Conservation (phyloP, 345 rosid genomes). For the Populus davidiana region DNA sequence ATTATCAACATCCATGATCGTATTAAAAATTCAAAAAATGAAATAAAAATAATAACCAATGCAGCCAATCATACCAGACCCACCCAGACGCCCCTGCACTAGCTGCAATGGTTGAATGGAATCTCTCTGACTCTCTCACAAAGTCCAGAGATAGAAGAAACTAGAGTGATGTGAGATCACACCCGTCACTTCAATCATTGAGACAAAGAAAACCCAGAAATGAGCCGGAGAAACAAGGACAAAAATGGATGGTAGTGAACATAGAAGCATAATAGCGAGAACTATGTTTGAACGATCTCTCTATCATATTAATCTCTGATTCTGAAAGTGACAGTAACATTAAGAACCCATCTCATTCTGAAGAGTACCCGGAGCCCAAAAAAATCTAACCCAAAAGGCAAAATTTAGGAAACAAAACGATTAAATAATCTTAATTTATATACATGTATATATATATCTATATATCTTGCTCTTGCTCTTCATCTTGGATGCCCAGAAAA, state of each 20-base stretch:
- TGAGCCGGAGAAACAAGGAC: not conserved
- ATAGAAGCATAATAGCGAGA: not conserved
- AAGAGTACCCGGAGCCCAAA: slow-evolving; percentile 25
- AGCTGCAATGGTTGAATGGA: slow-evolving; percentile 49
- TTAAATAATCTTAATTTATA: slow-evolving; percentile 31
- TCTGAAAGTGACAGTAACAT: slow-evolving; percentile 13
- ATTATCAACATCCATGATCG: not conserved
- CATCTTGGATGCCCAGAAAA: slow-evolving; percentile 29
- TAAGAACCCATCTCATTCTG: slow-evolving; percentile 18
- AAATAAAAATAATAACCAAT: slow-evolving; percentile 18
- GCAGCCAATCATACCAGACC: slow-evolving; percentile 50
- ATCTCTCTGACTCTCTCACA: slow-evolving; percentile 34
- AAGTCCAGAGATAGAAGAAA: not conserved
- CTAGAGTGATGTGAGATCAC: slow-evolving; percentile 17
- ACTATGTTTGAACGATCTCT: not conserved
- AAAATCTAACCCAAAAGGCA: slow-evolving; percentile 11
- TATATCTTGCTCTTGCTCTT: slow-evolving; percentile 15
- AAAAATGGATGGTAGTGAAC: not conserved
- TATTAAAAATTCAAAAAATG: not conserved
- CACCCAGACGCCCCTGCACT: slow-evolving; percentile 20
- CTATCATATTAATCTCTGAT: slow-evolving; percentile 1
- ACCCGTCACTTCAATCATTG: slow-evolving; percentile 10
- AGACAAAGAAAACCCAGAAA: slow-evolving; percentile 1
- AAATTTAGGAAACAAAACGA: slow-evolving; percentile 4
- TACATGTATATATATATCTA: slow-evolving; percentile 36